A percentile compares a stretch with the other conserved stretches of the same genome.
These are phyloP conservation scores for Solanum peruvianum DNA, from an alignment of 257 asterid species.

Conservation along the genomic window DNA sequence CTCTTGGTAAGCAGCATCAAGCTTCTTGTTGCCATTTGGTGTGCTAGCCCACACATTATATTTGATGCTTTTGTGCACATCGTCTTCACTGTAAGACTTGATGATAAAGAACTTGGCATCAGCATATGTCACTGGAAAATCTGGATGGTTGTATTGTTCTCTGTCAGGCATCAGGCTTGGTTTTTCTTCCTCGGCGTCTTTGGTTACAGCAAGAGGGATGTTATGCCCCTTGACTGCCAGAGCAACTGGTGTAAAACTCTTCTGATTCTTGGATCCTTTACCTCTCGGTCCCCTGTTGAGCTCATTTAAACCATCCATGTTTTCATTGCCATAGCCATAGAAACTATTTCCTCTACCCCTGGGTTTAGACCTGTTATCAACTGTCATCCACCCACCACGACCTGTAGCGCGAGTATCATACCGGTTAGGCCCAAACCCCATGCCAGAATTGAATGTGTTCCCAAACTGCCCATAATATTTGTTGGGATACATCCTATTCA, in stretches of 20 bases:
- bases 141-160: slow-evolving; percentile 44
- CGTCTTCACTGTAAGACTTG: slow-evolving; percentile 65
- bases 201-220: slow-evolving; percentile 19
- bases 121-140: slow-evolving; percentile 32
- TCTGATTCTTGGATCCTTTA: slow-evolving; percentile 31
- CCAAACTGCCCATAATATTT: slow-evolving; percentile 50
- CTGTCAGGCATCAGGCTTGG: slow-evolving; percentile 26
- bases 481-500: slow-evolving; percentile 43
- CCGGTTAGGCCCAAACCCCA: slow-evolving; percentile 39
- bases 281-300: slow-evolving; percentile 69
- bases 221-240: slow-evolving; percentile 50
- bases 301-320: slow-evolving; percentile 51
- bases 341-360: slow-evolving; percentile 42
- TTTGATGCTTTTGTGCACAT: slow-evolving; percentile 62
- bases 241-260: slow-evolving; percentile 31
- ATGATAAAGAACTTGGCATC: slow-evolving; percentile 57
- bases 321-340: slow-evolving; percentile 31
- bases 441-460: slow-evolving; percentile 34
- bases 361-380: slow-evolving; percentile 46
- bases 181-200: slow-evolving; percentile 25
- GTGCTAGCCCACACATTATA: slow-evolving; percentile 78
- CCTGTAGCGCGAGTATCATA: slow-evolving; percentile 34
- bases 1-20: slow-evolving; percentile 44
- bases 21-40: slow-evolving; percentile 68
- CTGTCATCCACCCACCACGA: slow-evolving; percentile 49